Evolutionary conservation across 371 early-diverging fungal genomes (phyloP).

Genomic region (Zychaea mexicana): DNA sequence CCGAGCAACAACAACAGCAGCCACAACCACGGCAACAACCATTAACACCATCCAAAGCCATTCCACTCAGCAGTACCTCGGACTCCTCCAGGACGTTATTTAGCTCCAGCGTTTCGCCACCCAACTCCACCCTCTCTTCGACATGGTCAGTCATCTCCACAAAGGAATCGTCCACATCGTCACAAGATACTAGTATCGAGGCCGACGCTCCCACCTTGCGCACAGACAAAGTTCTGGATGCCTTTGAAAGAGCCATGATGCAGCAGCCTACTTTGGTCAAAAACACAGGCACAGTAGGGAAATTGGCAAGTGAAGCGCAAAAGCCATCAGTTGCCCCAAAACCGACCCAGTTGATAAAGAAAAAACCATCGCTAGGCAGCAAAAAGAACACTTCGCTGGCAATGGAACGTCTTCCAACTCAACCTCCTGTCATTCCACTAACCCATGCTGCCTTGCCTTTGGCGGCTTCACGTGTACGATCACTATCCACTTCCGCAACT

Average conservation of each 20-base stretch:
- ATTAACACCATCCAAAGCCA: constrained; percentile 5
- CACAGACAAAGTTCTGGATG: constrained; percentile 13
- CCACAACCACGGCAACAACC: not conserved
- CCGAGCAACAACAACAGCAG: constrained; percentile 11
- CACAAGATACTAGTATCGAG: not conserved
- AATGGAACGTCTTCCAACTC: not conserved
- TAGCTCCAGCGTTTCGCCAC: constrained; percentile 15
- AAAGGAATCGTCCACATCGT: not conserved
- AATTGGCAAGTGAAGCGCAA: not conserved
- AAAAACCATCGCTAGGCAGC: not conserved
- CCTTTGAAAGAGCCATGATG: constrained; percentile 32
- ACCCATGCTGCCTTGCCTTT: not conserved
- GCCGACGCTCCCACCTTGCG: constrained; percentile 1
- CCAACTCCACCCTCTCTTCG: constrained; percentile 18
- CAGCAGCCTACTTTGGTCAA: not conserved
- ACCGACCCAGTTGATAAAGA: constrained; percentile 7
- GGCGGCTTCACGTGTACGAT: constrained; percentile 1
- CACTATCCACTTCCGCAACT: not conserved
- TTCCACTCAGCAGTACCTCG: not conserved
- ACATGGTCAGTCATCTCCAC: constrained; percentile 30
- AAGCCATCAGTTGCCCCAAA: constrained; percentile 15
- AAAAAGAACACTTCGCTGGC: not conserved
- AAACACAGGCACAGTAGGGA: not conserved
- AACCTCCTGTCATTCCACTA: not conserved
- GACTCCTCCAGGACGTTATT: not conserved